Evolutionary conservation across 2,329 filamentous ascomycete genomes (phyloP).

Genomic region (Xylariaceae sp.): DNA sequence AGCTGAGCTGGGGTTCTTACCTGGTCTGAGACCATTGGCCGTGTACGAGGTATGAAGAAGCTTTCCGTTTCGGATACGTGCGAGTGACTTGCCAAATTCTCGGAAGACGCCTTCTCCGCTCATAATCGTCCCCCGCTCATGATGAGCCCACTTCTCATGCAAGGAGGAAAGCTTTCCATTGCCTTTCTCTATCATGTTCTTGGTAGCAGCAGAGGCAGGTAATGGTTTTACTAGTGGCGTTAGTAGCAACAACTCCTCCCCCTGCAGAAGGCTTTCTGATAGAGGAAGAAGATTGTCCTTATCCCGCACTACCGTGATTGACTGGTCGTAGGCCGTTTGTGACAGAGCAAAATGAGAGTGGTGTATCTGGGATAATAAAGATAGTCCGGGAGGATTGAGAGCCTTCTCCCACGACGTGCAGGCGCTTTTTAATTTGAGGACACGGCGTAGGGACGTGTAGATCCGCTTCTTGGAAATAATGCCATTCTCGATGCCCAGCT

Average conservation of each 20-base stretch:
- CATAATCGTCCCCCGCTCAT: constrained; percentile 73
- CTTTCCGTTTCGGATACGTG: constrained; percentile 82
- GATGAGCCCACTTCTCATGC: constrained; percentile 64
- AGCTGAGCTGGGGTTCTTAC: constrained; percentile 42
- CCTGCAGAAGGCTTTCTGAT: constrained; percentile 78
- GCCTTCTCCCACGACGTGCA: constrained; percentile 93
- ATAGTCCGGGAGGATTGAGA: constrained; percentile 82
- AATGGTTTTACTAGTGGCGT: constrained; percentile 91
- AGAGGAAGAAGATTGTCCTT: constrained; percentile 85
- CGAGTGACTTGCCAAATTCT: constrained; percentile 86
- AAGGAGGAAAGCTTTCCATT: constrained; percentile 47
- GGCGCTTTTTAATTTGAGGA: constrained; percentile 80
- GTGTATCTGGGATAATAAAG: constrained; percentile 79
- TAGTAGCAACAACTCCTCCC: constrained; percentile 87
- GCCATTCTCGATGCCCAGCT: constrained; percentile 86
- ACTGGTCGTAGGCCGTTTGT: constrained; percentile 85
- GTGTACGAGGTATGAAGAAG: constrained; percentile 95
- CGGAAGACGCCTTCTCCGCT: constrained; percentile 93
- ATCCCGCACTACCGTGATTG: constrained; percentile 91
- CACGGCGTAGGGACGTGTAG: constrained; percentile 77
- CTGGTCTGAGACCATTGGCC: constrained; percentile 85
- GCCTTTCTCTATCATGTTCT: constrained; percentile 67
- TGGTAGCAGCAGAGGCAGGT: constrained; percentile 85
- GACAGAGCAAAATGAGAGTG: constrained; percentile 83
- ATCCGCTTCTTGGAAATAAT: constrained; percentile 85